A percentile compares a stretch with the other conserved stretches of the same genome.
Conservation (phyloP, 768 basidiomycete genomes). For the Rhodotorula graminis region DNA sequence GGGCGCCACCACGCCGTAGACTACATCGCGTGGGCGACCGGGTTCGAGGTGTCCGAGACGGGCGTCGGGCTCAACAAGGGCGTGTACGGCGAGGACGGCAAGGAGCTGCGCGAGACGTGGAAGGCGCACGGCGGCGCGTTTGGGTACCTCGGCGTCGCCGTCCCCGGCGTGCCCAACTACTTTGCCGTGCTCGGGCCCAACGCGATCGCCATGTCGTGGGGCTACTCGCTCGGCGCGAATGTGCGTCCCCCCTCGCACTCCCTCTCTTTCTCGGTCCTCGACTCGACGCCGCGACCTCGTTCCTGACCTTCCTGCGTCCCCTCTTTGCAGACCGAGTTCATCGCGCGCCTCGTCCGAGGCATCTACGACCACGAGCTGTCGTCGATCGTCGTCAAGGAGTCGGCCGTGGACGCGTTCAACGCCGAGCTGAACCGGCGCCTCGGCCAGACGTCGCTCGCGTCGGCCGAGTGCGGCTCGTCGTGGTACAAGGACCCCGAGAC, state of each 20-base stretch:
- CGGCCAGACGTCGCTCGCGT: constrained; percentile 11
- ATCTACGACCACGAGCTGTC: constrained; percentile 21
- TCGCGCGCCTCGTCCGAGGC: constrained; percentile 27
- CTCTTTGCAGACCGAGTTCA: neutral
- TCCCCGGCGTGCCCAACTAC: constrained; percentile 30
- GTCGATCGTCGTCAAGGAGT: constrained; percentile 23
- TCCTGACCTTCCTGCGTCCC: too few relatives aligned
- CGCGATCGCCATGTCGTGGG: constrained; percentile 34
- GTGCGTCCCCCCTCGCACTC: neutral
- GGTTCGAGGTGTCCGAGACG: constrained; percentile 33
- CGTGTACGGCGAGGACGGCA: constrained; percentile 24
- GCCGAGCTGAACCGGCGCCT: constrained; percentile 7
- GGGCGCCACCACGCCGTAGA: constrained; percentile 26
- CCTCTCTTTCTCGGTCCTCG: neutral
- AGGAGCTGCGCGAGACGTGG: constrained; percentile 26
- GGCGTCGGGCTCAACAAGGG: constrained; percentile 38
- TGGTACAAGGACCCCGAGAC: constrained; percentile 30
- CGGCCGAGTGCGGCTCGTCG: neutral
- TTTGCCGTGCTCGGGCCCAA: constrained; percentile 35
- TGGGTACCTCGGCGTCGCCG: constrained; percentile 23
- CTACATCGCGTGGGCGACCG: constrained; percentile 34
- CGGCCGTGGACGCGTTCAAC: constrained; percentile 21
- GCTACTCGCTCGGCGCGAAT: constrained; percentile 22
- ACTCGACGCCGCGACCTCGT: too few relatives aligned
- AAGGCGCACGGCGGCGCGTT: constrained; percentile 22